These are phyloP conservation scores for Coemansia asiatica DNA, from an alignment of 192 early-diverging fungal species.

Conservation along the genomic window DNA sequence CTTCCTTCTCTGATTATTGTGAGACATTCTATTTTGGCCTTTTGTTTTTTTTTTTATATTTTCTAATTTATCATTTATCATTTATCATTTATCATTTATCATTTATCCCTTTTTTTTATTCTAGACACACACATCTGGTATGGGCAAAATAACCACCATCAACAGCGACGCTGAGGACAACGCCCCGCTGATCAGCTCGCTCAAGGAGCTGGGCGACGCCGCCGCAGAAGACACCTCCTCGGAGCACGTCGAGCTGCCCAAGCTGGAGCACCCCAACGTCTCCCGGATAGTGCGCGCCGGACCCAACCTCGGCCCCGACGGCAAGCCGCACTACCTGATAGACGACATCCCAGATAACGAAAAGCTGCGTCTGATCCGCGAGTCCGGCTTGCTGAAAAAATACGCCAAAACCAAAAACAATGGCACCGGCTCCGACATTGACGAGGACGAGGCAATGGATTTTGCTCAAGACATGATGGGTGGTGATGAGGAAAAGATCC, in stretches of 20 bases:
- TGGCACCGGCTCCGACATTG: constrained; percentile 24
- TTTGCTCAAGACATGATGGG: constrained; percentile 5
- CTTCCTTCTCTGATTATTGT: too few species aligned
- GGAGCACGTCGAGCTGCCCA: constrained; percentile 8
- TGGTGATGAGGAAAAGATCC: constrained; percentile 16
- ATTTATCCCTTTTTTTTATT: not conserved
- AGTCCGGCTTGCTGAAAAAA: constrained; percentile 47
- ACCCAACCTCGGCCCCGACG: constrained; percentile 36
- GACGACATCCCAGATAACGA: constrained; percentile 56
- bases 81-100: not conserved
- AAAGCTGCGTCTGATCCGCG: constrained; percentile 50
- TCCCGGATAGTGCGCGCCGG: constrained; percentile 44
- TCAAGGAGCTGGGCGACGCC: constrained; percentile 18
- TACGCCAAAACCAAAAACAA: constrained; percentile 26
- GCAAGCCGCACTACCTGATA: constrained; percentile 51
- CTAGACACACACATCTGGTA: not conserved
- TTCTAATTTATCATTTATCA: not conserved
- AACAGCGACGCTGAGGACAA: constrained; percentile 41
- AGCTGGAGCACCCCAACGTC: constrained; percentile 41
- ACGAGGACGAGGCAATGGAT: constrained; percentile 21
- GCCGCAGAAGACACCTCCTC: not conserved
- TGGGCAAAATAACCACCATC: constrained; percentile 29
- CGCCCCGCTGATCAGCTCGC: constrained; percentile 27
- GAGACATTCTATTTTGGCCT: too few species aligned
- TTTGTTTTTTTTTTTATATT: too few species aligned